phyloP scores from a whole-genome alignment of 2,329 filamentous ascomycete species.

The Pleomassaria siparia region DNA sequence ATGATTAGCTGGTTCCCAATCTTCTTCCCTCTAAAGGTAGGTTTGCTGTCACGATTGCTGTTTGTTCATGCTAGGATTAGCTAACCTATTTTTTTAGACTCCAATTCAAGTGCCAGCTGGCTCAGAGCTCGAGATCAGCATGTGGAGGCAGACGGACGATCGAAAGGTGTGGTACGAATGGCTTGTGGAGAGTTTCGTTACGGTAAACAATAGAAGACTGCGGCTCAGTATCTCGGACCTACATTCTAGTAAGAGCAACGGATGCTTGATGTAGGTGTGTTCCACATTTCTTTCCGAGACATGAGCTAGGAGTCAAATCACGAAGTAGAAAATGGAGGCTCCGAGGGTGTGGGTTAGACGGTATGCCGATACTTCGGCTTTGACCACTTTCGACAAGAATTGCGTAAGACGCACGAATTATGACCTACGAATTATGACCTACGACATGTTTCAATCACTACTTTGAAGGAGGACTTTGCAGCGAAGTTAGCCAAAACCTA shows the following conservation, averaged over 20 bases:
- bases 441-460: no score
- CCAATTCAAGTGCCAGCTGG: slow-evolving; percentile 84
- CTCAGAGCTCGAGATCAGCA: slow-evolving; percentile 83
- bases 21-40: slow-evolving; percentile 91
- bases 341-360: not conserved
- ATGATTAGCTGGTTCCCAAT: slow-evolving; percentile 99
- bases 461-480: no score
- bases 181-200: slow-evolving; percentile 82
- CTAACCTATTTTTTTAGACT: slow-evolving; percentile 56
- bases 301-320: not conserved
- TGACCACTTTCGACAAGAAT: no score
- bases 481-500: no score
- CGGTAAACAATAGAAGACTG: slow-evolving; percentile 63
- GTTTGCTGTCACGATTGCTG: slow-evolving; percentile 28
- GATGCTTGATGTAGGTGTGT: slow-evolving; percentile 41
- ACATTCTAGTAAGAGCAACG: slow-evolving; percentile 42
- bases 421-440: not conserved
- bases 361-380: no score
- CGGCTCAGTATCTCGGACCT: slow-evolving; percentile 58
- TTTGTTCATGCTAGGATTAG: not conserved
- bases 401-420: no score
- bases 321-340: not conserved
- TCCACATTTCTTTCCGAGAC: not conserved
- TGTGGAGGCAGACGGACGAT: slow-evolving; percentile 96
- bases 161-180: slow-evolving; percentile 98